Evolutionary conservation across 768 basidiomycete species (phyloP).

Genomic region (Tylopilus subfusipes): DNA sequence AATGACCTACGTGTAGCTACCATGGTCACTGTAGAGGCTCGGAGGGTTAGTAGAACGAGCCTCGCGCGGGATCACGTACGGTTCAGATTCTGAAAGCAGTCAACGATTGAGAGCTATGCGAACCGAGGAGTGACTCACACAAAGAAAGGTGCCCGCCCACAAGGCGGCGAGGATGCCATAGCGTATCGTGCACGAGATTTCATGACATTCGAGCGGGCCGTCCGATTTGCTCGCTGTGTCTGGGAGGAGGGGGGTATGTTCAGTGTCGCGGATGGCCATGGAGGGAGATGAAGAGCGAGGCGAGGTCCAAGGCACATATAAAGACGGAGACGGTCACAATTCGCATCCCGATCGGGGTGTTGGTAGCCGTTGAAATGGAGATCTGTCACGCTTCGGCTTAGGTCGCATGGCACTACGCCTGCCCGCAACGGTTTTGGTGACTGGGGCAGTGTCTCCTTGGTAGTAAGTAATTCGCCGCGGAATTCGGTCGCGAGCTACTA

Average conservation of each 20-base stretch:
- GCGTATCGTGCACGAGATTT: conserved; percentile 54
- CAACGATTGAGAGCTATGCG: too few species aligned
- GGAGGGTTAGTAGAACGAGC: not conserved
- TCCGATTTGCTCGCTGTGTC: not conserved
- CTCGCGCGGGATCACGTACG: not conserved
- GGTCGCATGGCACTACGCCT: too few species aligned
- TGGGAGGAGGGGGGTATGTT: conserved; percentile 24
- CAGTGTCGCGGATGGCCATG: not conserved
- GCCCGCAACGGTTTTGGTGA: too few species aligned
- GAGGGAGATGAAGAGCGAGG: not conserved
- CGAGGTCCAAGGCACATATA: not conserved
- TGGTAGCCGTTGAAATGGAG: too few species aligned
- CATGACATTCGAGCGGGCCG: conserved; percentile 46
- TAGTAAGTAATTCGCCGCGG: too few species aligned
- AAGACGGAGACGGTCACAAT: not conserved
- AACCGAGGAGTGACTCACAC: conserved; percentile 35
- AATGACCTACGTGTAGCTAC: conserved; percentile 20
- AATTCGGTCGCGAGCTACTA: too few species aligned
- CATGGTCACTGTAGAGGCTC: conserved; percentile 18
- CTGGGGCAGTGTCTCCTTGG: too few species aligned
- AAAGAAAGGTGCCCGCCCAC: conserved; percentile 68
- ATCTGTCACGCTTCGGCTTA: too few species aligned
- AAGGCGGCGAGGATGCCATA: conserved; percentile 65
- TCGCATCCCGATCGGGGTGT: not conserved
- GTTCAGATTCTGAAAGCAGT: not conserved